Evolutionary conservation across 345 rosid genomes (phyloP), one percentile per base, ranked within the genome.

Genomic region (Citrus trifoliata): DNA sequence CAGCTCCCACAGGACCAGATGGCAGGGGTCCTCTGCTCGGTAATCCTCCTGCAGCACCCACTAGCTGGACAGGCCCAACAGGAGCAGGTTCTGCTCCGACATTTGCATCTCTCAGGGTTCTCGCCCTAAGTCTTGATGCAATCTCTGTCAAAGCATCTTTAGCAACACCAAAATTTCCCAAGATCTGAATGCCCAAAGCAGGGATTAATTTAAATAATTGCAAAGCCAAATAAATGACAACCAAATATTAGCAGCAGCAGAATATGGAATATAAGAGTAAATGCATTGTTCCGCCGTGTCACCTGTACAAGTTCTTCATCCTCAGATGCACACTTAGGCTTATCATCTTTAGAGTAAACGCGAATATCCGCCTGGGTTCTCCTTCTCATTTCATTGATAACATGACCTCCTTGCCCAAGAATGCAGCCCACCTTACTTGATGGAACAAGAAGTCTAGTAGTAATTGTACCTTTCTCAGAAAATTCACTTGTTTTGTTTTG

Each of bases 281-380:
- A 67, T 58, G 51, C 10, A 21, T 71, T n/a, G 73, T 73, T 38
- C 24, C 48, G 63, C 63, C 51, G 67, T 27, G 53, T 79, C 80
- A 88, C 92, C 88, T 89, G 91, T 70, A 89, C 89, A 80, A 90
- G 86, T 82, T 89, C 91, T 71, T 90, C 94, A 60, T 88, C 92
- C 33, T 85, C 89, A 27, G 84, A 78, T 46, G 91, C 92, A 84
- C 85, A 80, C 79, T 87, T 86, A 27, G 88, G 92, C 61, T 82
- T 85, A 33, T 86, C 92, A 79, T 90, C 89, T 83, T 86, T 89
- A 14, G 89, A 82, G 75, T 76, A 83, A 70, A 89, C 88, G 74
- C 90, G 86, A 71, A 88, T 90, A 38, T 90, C 90, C 53, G 91
- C 94, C 55, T 71, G 85, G 46, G 89, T 88, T 81, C 89, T 86